A percentile compares a stretch with the other conserved stretches of the same genome.
Conservation (phyloP, 2,329 filamentous ascomycete genomes). For the Zelopaecilomyces penicillatus region DNA sequence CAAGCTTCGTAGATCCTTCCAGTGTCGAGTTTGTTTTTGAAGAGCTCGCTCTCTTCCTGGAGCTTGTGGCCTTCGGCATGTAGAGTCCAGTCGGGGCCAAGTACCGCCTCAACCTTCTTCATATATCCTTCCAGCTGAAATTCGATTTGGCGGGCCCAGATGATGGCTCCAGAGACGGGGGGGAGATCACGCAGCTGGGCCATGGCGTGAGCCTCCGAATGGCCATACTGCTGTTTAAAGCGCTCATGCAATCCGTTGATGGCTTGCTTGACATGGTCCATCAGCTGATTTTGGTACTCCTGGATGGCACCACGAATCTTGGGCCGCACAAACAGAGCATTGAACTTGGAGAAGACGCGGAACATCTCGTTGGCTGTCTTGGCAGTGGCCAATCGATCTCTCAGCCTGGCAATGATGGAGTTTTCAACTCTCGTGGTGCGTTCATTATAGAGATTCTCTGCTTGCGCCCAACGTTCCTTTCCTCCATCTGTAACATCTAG, state of each 20-base stretch:
- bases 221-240: slow-evolving; percentile 97
- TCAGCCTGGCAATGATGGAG: slow-evolving; percentile 89
- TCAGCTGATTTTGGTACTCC: slow-evolving; percentile 95
- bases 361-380: slow-evolving; percentile 99
- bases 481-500: slow-evolving; percentile 86
- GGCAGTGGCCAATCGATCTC: slow-evolving; percentile 87
- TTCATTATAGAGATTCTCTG: slow-evolving; percentile 94
- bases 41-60: slow-evolving; percentile 82
- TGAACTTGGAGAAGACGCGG: slow-evolving; percentile 98
- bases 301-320: slow-evolving; percentile 97
- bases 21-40: slow-evolving; percentile 93
- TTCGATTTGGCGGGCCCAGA: slow-evolving; percentile 96
- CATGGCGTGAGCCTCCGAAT: slow-evolving; percentile 97
- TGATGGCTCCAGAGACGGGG: slow-evolving; percentile 92
- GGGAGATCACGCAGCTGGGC: slow-evolving; percentile 92
- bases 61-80: slow-evolving; percentile 94
- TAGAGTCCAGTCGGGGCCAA: slow-evolving; percentile 88
- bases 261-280: slow-evolving; percentile 95
- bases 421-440: slow-evolving; percentile 96
- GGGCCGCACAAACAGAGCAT: slow-evolving; percentile 94
- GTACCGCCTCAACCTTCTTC: slow-evolving; percentile 97
- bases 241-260: slow-evolving; percentile 89
- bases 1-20: slow-evolving; percentile 91
- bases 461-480: slow-evolving; percentile 84
- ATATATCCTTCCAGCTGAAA: slow-evolving; percentile 93